Percentiles rank a stretch among this genome's conserved stretches.
phyloP scores from a whole-genome alignment of 2,329 filamentous ascomycete genomes.

The Niveomyces coronatus region DNA sequence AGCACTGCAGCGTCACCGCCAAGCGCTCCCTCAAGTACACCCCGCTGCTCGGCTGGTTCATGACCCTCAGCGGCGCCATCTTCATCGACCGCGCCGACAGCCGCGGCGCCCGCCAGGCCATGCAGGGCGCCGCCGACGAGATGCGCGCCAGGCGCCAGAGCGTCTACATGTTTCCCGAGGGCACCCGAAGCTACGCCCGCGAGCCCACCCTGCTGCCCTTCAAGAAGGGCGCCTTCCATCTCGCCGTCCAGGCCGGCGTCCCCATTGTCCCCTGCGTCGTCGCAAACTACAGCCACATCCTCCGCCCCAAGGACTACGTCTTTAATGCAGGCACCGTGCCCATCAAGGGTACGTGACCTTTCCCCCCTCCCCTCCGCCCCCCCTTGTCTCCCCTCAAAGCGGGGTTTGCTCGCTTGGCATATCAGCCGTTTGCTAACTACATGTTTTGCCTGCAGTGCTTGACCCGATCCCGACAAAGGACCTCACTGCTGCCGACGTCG shows the following conservation, averaged over 20 bases:
- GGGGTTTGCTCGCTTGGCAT: neutral
- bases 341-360: slow-evolving; percentile 52
- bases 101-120: slow-evolving; percentile 72
- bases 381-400: neutral
- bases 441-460: slow-evolving; percentile 45
- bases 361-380: no score
- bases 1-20: slow-evolving; percentile 84
- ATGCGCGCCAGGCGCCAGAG: slow-evolving; percentile 65
- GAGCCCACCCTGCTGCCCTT: slow-evolving; percentile 81
- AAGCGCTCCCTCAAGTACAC: slow-evolving; percentile 72
- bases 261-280: slow-evolving; percentile 80
- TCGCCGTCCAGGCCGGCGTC: slow-evolving; percentile 87
- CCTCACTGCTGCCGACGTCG: slow-evolving; percentile 66
- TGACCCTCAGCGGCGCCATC: slow-evolving; percentile 74
- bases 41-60: slow-evolving; percentile 93
- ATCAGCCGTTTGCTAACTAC: slow-evolving; percentile 8
- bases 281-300: slow-evolving; percentile 67
- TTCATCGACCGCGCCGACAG: slow-evolving; percentile 91
- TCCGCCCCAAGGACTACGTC: slow-evolving; percentile 51
- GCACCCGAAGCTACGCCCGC: slow-evolving; percentile 80
- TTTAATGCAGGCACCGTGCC: slow-evolving; percentile 64
- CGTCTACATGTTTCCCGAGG: slow-evolving; percentile 85
- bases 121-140: slow-evolving; percentile 70
- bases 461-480: slow-evolving; percentile 69
- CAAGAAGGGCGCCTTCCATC: slow-evolving; percentile 97